Conservation (phyloP, 768 basidiomycete species). For the Collybia sp. region DNA sequence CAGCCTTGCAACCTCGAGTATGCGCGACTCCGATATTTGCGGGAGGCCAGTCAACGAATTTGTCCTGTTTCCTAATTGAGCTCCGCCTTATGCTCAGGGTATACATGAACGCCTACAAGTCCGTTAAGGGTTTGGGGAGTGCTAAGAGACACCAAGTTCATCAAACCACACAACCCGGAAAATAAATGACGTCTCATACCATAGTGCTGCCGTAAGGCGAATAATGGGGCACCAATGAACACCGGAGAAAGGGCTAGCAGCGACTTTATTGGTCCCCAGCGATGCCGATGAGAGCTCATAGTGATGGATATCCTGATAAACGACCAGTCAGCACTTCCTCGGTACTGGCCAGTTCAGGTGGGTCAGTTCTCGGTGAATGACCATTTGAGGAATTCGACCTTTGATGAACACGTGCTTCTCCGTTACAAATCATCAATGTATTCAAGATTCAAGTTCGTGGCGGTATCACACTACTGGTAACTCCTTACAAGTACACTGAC, state of each 20-base stretch:
- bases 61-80: slow-evolving; percentile 17
- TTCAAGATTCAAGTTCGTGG: no score
- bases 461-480: no score
- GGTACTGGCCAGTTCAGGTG: no score
- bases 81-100: background rate
- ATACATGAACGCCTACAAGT: slow-evolving; percentile 35
- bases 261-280: slow-evolving; percentile 61
- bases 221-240: slow-evolving; percentile 42
- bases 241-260: slow-evolving; percentile 50
- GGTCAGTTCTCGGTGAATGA: no score
- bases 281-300: slow-evolving; percentile 13
- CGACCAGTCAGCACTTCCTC: no score
- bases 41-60: slow-evolving; percentile 55
- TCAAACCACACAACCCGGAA: slow-evolving; percentile 1
- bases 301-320: slow-evolving; percentile 3
- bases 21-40: slow-evolving; percentile 67
- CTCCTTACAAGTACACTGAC: no score
- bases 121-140: slow-evolving; percentile 52
- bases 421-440: no score
- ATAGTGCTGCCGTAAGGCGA: slow-evolving; percentile 44
- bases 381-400: no score
- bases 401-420: no score
- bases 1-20: slow-evolving; percentile 57
- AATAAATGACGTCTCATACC: slow-evolving; percentile 25
- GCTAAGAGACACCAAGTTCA: slow-evolving; percentile 26